Evolutionary conservation across 2,329 filamentous ascomycete species (phyloP).

Genomic region (Colletotrichum falcatum): DNA sequence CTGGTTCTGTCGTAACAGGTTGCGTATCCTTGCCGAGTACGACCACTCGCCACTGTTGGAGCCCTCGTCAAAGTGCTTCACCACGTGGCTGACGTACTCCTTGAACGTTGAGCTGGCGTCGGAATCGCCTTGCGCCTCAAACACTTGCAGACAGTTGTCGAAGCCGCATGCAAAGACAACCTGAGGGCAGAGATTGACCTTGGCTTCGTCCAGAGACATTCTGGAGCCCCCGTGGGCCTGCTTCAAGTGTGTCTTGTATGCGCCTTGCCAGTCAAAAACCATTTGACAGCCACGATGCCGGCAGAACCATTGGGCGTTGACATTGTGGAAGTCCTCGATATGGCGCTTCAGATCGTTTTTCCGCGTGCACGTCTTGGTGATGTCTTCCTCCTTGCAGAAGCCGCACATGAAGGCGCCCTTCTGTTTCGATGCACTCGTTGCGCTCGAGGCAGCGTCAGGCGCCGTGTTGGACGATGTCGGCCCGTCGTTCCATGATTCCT

Average conservation of each 20-base stretch:
- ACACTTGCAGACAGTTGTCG: slow-evolving; percentile 57
- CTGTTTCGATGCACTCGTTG: slow-evolving; percentile 49
- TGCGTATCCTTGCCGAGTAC: slow-evolving; percentile 59
- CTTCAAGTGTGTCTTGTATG: slow-evolving; percentile 61
- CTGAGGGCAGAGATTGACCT: slow-evolving; percentile 58
- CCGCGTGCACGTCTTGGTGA: slow-evolving; percentile 58
- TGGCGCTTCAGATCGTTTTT: slow-evolving; percentile 63
- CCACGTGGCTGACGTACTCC: slow-evolving; percentile 60
- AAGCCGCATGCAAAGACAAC: slow-evolving; percentile 63
- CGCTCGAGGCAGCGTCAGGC: slow-evolving; percentile 44
- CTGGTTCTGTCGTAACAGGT: slow-evolving; percentile 56
- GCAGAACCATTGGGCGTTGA: slow-evolving; percentile 60
- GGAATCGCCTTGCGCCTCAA: slow-evolving; percentile 56
- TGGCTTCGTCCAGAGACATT: slow-evolving; percentile 56
- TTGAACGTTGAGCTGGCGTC: slow-evolving; percentile 55
- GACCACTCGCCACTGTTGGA: slow-evolving; percentile 56
- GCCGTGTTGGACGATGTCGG: slow-evolving; percentile 19
- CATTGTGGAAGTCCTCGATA: slow-evolving; percentile 61
- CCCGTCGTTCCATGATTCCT: slow-evolving; percentile 36
- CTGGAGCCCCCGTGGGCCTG: slow-evolving; percentile 56
- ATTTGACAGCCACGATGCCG: slow-evolving; percentile 57
- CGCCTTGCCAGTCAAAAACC: slow-evolving; percentile 62
- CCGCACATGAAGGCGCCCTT: slow-evolving; percentile 54
- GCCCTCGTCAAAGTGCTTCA: slow-evolving; percentile 60
- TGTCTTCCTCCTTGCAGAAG: slow-evolving; percentile 57